Percentiles rank a stretch among this genome's conserved stretches.
Evolutionary conservation across 495 filamentous ascomycete genomes (phyloP).

Genomic region (Penicillium argentinense): DNA sequence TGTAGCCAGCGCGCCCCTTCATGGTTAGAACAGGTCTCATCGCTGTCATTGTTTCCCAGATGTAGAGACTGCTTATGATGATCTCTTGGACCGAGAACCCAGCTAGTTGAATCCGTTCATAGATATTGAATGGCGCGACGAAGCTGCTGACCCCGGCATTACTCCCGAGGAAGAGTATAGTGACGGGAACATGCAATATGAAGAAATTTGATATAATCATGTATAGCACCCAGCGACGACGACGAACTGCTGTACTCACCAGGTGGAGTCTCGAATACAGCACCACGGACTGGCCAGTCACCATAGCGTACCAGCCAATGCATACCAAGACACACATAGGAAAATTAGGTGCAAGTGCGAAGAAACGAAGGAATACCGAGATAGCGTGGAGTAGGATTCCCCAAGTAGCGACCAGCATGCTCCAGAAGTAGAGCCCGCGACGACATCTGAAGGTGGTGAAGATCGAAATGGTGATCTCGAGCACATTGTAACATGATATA

Average conservation of each 20-base stretch:
- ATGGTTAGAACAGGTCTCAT: no score
- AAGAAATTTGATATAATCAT: background rate
- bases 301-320: slow-evolving; percentile 8
- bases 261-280: background rate
- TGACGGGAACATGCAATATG: slow-evolving; percentile 4
- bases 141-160: background rate
- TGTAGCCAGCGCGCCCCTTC: background rate
- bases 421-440: slow-evolving; percentile 5
- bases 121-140: background rate
- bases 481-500: background rate
- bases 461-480: background rate
- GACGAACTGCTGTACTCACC: background rate
- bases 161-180: background rate
- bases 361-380: slow-evolving; percentile 4
- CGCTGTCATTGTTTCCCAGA: background rate
- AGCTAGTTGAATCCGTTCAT: background rate
- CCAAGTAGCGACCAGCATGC: slow-evolving; percentile 5
- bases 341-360: slow-evolving; percentile 3
- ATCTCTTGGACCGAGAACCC: slow-evolving; percentile 2
- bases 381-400: slow-evolving; percentile 5
- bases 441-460: slow-evolving; percentile 1
- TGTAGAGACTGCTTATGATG: slow-evolving; percentile 3
- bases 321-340: slow-evolving; percentile 5
- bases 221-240: slow-evolving; percentile 1
- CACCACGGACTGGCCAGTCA: slow-evolving; percentile 5